These are phyloP conservation scores for Trichoderma koningii DNA, from an alignment of 2,329 filamentous ascomycete species.

Conservation along the genomic window DNA sequence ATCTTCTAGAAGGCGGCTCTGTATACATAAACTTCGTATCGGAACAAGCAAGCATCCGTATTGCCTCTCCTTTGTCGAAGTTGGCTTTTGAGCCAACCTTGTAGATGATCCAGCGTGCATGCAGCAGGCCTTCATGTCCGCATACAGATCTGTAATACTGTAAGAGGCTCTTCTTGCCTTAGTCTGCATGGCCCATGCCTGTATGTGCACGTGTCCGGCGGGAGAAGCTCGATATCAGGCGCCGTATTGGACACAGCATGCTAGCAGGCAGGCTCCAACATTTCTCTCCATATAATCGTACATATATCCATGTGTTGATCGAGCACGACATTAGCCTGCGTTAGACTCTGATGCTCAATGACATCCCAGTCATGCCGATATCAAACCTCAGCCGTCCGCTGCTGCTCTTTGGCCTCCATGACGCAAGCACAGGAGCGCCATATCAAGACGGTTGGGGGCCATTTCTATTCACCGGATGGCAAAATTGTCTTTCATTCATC, in stretches of 20 bases:
- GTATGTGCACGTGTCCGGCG: constrained; percentile 23
- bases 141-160: constrained; percentile 10
- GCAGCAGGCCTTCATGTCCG: constrained; percentile 6
- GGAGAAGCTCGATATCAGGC: background rate
- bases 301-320: background rate
- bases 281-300: background rate
- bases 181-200: constrained; percentile 14
- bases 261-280: background rate
- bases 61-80: no score
- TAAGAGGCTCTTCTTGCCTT: constrained; percentile 22
- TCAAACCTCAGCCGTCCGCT: no score
- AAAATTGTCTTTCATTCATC: background rate
- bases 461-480: background rate
- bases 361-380: no score
- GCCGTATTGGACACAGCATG: background rate
- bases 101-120: background rate
- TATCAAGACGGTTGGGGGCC: background rate
- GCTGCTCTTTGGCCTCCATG: no score
- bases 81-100: background rate
- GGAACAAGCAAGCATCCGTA: no score
- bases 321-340: background rate
- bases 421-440: no score
- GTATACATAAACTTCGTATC: no score
- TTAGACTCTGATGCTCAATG: background rate
- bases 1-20: no score